Evolutionary conservation across 768 basidiomycete species (phyloP), one percentile per base, ranked within the genome.

Genomic region (Arthromyces matolae): DNA sequence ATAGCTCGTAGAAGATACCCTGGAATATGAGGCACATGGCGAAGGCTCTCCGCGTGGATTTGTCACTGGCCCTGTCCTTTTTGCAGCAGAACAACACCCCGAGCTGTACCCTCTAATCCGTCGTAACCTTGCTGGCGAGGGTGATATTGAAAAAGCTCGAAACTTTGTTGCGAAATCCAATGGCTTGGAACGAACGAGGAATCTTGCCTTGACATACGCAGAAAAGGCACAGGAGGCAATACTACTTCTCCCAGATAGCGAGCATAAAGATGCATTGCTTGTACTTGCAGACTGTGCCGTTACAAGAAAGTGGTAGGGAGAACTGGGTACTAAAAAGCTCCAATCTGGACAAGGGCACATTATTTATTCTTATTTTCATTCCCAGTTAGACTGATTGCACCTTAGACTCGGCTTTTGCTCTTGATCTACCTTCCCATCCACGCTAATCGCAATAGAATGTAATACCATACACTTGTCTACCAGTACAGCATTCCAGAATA

Each of bases 1-100:
- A 1, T 42, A 95, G 93, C 80, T 96, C 24, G 78, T 91, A 45
- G 88, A 95, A 60, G 93, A 97, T 63, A 75, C 85, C 38, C 71
- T 87, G 13, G 87, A 90, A 58, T 86, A 84, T 57, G 79, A 89
- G 23, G 73, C 81, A 16, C 58, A 57, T 9, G 49, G 50, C 19
- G 43, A 53, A 9, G 52, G 53, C 28, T 54, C 68, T 13, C 53
- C 57, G 25, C 62, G 66, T 27, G 70, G 70, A 27, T 54, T 68
- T 46, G 85, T 89, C 5, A 91, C 89, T 0, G 93, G 84, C 2
- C 93, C 93, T 0, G 80, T 83, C 1, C 66, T 96, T 28, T 95
- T 86, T 60, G 93, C 94, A 16, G 86, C 85, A 65, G 89, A 93
- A 64, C 83, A 93, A 61, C 76, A 88, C 61, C 80, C 87, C 3